Evolutionary conservation across 2,329 filamentous ascomycete species (phyloP), one percentile per base, ranked within the genome.

Genomic region (Thielaviopsis musarum): DNA sequence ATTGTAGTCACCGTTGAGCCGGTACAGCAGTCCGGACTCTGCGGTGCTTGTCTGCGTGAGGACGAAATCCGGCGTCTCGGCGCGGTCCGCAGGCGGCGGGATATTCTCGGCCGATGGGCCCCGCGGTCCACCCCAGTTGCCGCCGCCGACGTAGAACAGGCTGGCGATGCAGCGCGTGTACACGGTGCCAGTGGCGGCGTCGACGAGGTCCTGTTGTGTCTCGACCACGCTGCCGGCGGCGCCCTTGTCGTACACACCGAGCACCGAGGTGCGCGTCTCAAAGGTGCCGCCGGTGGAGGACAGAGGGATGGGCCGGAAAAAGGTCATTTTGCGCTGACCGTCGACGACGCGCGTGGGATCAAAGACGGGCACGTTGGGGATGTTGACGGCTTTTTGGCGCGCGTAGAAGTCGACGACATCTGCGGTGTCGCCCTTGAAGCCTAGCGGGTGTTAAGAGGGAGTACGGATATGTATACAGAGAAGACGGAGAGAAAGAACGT

Each of bases 1-100:
- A 75, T 95, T 95, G 73, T 95, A 95, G 74, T 95, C 91, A 64
- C 90, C 90, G 66, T 95, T 95, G 56, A 95, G 79, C 63, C 88
- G 80, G 72, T 93, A 93, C 59, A 93, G 75, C 63, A 87, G 79
- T 9, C 88, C 82, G 4, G 87, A 87, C 73, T 91, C 82, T 58
- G 74, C 68, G 26, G 75, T 86, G 4, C 86, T 89, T 71, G 89
- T 84, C 66, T 85, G 79, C 66, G 81, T 79, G 65, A 87, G 80
- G 5, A 82, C 78, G 52, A 76, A 80, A 71, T 94, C 88, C 17
- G 90, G 86, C 56, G 30, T 7, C 30, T 3, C 30, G 5, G 75
- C 73, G 72, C 82, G 82, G 63, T 77, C 84, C 68, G 84, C 74
- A 7, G 89, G 89, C 5, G 88, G 85, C 6, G 87, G 85, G 74